These are phyloP conservation scores for Termitomyces sp. DNA, from an alignment of 768 basidiomycete genomes.

Conservation along the genomic window DNA sequence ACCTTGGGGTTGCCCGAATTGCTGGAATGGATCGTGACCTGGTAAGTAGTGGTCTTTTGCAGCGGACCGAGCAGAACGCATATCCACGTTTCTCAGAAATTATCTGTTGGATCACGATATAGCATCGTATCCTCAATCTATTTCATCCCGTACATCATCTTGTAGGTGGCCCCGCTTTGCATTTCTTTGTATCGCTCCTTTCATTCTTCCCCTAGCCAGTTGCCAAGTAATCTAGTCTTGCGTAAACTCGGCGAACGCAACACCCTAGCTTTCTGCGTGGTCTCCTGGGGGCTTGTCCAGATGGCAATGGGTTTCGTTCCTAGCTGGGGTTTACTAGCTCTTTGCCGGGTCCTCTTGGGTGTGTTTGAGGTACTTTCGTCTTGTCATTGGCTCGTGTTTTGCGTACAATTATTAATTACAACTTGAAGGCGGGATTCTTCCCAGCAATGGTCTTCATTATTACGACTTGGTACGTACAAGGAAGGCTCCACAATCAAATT, in stretches of 20 bases:
- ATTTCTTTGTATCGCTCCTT: neutral
- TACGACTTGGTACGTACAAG: conserved; percentile 35
- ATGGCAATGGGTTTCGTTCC: conserved; percentile 42
- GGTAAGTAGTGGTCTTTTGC: conserved; percentile 11
- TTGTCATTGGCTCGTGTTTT: neutral
- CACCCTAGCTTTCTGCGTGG: conserved; percentile 34
- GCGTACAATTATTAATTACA: too few relatives aligned
- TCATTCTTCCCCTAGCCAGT: conserved; percentile 22
- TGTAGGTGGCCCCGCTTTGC: conserved; percentile 24
- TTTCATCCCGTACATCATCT: conserved; percentile 41
- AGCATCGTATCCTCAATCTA: conserved; percentile 40
- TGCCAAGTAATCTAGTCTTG: conserved; percentile 38
- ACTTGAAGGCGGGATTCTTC: conserved; percentile 40
- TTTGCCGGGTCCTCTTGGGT: conserved; percentile 37
- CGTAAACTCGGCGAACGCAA: conserved; percentile 36
- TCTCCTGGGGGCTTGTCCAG: conserved; percentile 40
- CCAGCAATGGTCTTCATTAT: conserved; percentile 44
- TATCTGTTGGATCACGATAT: conserved; percentile 34
- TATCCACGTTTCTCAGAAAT: conserved; percentile 18
- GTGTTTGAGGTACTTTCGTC: conserved; percentile 29
- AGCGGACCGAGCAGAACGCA: too few relatives aligned
- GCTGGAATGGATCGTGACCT: conserved; percentile 31
- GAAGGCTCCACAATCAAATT: neutral
- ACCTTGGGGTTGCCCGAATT: conserved; percentile 27
- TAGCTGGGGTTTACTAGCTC: conserved; percentile 31